Percentiles rank a stretch among this genome's conserved stretches.
phyloP scores from a whole-genome alignment of 768 basidiomycete genomes.

The Auricularia heimuer region DNA sequence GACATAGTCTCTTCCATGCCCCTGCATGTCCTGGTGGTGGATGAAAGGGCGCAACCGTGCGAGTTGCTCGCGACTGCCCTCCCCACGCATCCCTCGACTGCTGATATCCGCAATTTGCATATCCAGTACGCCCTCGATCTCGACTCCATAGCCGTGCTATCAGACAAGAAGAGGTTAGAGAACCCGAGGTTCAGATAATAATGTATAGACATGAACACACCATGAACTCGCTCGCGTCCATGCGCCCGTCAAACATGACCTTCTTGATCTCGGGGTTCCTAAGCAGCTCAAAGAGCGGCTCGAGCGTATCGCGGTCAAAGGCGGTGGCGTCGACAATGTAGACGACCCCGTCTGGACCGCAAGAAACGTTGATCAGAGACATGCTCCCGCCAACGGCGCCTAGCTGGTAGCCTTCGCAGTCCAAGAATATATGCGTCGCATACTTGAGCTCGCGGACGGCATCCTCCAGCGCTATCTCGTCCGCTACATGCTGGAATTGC shows the following conservation, averaged over 20 bases:
- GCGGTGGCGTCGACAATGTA: constrained; percentile 29
- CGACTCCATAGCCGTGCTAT: constrained; percentile 17
- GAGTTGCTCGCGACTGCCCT: constrained; percentile 20
- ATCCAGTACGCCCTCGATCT: constrained; percentile 27
- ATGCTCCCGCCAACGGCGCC: constrained; percentile 23
- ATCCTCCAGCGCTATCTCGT: neutral
- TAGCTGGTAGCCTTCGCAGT: constrained; percentile 31
- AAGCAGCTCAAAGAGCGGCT: constrained; percentile 21
- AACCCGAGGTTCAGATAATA: neutral
- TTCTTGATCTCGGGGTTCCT: constrained; percentile 22
- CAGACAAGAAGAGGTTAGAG: neutral
- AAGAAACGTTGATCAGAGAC: constrained; percentile 28
- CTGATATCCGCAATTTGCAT: constrained; percentile 32
- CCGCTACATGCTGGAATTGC: neutral
- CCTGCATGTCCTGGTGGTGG: constrained; percentile 15
- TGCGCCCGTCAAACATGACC: constrained; percentile 34
- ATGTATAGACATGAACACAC: neutral
- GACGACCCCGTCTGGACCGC: constrained; percentile 21
- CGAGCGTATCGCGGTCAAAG: constrained; percentile 12
- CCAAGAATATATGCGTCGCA: constrained; percentile 20
- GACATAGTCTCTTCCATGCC: constrained; percentile 17
- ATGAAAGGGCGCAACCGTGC: constrained; percentile 20
- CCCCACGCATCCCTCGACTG: constrained; percentile 20
- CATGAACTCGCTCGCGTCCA: constrained; percentile 29
- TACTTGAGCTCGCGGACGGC: constrained; percentile 8